Conservation (phyloP, 768 basidiomycete genomes). For the Trametes meyenii region DNA sequence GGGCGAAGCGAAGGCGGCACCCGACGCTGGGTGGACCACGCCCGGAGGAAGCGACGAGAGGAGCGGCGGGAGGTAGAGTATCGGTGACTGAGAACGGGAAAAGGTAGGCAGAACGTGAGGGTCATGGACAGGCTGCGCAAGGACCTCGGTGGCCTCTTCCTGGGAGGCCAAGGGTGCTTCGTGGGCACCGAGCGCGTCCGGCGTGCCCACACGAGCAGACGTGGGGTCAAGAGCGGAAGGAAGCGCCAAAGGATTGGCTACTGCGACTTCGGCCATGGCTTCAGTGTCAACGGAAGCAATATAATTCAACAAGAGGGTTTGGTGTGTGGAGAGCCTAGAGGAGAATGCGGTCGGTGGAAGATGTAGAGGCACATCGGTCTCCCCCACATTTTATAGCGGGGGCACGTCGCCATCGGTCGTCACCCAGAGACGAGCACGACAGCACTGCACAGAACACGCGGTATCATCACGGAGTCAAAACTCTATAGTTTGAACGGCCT, state of each 20-base stretch:
- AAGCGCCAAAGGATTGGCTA: conserved; percentile 7
- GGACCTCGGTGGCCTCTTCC: conserved; percentile 2
- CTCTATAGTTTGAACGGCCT: not conserved
- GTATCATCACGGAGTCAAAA: not conserved
- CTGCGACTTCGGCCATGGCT: conserved; percentile 17
- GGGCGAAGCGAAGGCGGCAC: conserved; percentile 24
- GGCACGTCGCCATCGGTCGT: conserved; percentile 11
- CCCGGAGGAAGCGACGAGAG: conserved; percentile 71
- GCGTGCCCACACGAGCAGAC: not conserved
- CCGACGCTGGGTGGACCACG: conserved; percentile 31
- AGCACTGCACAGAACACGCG: not conserved
- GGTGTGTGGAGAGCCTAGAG: not conserved
- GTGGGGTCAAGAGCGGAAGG: not conserved
- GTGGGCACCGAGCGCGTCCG: not conserved
- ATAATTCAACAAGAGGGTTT: not conserved
- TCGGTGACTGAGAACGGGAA: conserved; percentile 43
- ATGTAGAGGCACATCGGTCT: not conserved
- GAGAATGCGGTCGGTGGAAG: not conserved
- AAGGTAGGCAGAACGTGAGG: conserved; percentile 63
- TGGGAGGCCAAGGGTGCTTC: not conserved
- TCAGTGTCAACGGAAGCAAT: not conserved
- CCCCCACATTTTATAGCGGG: conserved; percentile 7
- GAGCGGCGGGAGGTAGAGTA: conserved; percentile 85
- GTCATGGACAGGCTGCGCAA: conserved; percentile 36
- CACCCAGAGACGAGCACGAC: conserved; percentile 5